phyloP scores from a whole-genome alignment of 768 basidiomycete genomes.

The Termitomyces sp. region DNA sequence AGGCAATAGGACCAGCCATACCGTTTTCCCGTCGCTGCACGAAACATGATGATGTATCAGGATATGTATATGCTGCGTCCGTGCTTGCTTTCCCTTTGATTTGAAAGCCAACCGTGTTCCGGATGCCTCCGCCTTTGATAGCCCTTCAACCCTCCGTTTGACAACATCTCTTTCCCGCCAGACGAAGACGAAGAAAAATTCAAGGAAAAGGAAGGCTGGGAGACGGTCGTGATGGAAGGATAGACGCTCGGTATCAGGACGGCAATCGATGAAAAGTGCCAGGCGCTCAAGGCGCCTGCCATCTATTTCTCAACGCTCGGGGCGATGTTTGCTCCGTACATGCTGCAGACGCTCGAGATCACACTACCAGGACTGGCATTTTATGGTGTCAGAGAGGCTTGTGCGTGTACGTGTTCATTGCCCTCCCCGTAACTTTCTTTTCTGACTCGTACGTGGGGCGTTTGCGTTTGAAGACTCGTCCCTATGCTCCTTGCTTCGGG shows the following conservation, averaged over 20 bases:
- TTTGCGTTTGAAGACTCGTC: too few relatives aligned
- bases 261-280: slow-evolving; percentile 82
- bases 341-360: slow-evolving; percentile 66
- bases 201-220: slow-evolving; percentile 69
- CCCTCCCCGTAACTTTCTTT: neutral
- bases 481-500: neutral
- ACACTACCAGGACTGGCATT: slow-evolving; percentile 67
- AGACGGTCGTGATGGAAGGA: slow-evolving; percentile 73
- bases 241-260: slow-evolving; percentile 74
- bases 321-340: slow-evolving; percentile 4
- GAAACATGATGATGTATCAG: too few relatives aligned
- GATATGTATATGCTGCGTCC: too few relatives aligned
- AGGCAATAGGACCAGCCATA: too few relatives aligned
- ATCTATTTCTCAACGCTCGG: slow-evolving; percentile 67
- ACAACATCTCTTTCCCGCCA: slow-evolving; percentile 9
- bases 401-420: slow-evolving; percentile 48
- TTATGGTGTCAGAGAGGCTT: slow-evolving; percentile 76
- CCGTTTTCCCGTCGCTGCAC: too few relatives aligned
- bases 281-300: slow-evolving; percentile 83
- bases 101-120: too few relatives aligned
- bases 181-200: slow-evolving; percentile 52
- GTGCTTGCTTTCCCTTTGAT: too few relatives aligned
- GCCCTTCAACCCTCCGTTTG: too few relatives aligned
- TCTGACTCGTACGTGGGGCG: neutral
- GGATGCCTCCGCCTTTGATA: too few relatives aligned